Evolutionary conservation across 768 basidiomycete species (phyloP).

Genomic region (Leccinum disarticulatum): DNA sequence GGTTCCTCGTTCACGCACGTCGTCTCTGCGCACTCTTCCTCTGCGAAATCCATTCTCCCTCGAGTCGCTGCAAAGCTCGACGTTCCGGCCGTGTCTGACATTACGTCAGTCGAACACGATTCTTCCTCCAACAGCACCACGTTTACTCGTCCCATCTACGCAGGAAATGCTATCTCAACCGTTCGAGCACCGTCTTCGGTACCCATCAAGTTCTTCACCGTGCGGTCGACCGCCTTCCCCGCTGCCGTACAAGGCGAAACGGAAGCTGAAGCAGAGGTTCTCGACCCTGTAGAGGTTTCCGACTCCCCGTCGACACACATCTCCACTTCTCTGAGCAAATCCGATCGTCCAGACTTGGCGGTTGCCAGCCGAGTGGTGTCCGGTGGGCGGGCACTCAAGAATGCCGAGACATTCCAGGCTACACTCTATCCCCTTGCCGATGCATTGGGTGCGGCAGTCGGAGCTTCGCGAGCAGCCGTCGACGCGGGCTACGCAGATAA

Average conservation of each 20-base stretch:
- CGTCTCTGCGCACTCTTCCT: slow-evolving; percentile 88
- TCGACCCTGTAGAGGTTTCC: slow-evolving; percentile 63
- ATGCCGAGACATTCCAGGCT: slow-evolving; percentile 85
- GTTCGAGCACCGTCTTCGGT: slow-evolving; percentile 78
- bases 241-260: slow-evolving; percentile 52
- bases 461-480: slow-evolving; percentile 97
- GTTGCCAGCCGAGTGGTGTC: slow-evolving; percentile 88
- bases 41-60: slow-evolving; percentile 90
- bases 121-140: slow-evolving; percentile 68
- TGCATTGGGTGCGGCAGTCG: slow-evolving; percentile 90
- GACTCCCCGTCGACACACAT: slow-evolving; percentile 58
- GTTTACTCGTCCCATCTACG: slow-evolving; percentile 94
- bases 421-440: slow-evolving; percentile 92
- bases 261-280: slow-evolving; percentile 57
- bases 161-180: slow-evolving; percentile 95
- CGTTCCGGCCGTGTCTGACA: slow-evolving; percentile 87
- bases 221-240: slow-evolving; percentile 87
- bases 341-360: slow-evolving; percentile 90
- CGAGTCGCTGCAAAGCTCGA: slow-evolving; percentile 90
- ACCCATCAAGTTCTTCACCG: slow-evolving; percentile 90
- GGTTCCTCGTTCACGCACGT: slow-evolving; percentile 81
- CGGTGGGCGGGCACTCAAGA: slow-evolving; percentile 93
- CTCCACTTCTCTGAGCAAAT: slow-evolving; percentile 77
- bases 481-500: slow-evolving; percentile 99
- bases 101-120: slow-evolving; percentile 80